Evolutionary conservation across 2,329 filamentous ascomycete species (phyloP).

Genomic region (Fusarium begoniae): DNA sequence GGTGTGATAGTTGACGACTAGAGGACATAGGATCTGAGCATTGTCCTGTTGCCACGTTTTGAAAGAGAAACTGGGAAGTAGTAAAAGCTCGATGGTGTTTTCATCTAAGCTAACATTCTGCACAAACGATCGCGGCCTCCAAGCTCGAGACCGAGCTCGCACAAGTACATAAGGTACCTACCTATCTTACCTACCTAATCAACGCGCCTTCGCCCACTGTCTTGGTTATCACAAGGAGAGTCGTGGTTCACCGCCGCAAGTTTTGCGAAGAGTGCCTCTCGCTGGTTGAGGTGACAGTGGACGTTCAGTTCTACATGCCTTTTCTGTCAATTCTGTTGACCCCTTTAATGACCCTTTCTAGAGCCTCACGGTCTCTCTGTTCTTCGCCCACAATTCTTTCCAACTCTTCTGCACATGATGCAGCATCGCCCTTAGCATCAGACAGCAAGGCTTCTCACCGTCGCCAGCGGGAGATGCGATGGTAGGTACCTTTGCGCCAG

Average conservation of each 20-base stretch:
- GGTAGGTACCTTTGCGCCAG: not conserved
- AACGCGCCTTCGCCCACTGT: not conserved
- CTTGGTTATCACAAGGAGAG: not conserved
- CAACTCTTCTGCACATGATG: not conserved
- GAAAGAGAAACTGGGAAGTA: not conserved
- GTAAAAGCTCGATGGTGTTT: not conserved
- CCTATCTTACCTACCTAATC: not conserved
- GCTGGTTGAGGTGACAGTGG: too few species aligned
- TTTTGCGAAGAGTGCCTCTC: not conserved
- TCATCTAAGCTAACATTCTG: not conserved
- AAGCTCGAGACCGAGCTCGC: not conserved
- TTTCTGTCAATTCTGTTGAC: not conserved
- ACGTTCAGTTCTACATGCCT: not conserved
- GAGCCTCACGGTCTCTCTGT: not conserved
- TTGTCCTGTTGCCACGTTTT: not conserved
- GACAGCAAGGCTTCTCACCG: not conserved
- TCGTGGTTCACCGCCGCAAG: not conserved
- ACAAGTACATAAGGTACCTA: not conserved
- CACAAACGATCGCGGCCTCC: not conserved
- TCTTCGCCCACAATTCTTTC: not conserved
- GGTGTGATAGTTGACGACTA: not conserved
- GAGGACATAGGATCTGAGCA: not conserved
- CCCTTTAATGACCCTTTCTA: not conserved
- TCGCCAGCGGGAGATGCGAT: not conserved
- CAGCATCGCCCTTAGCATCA: not conserved